Evolutionary conservation across 140 eudicot species (phyloP).

Genomic region (Oenanthe javanica): DNA sequence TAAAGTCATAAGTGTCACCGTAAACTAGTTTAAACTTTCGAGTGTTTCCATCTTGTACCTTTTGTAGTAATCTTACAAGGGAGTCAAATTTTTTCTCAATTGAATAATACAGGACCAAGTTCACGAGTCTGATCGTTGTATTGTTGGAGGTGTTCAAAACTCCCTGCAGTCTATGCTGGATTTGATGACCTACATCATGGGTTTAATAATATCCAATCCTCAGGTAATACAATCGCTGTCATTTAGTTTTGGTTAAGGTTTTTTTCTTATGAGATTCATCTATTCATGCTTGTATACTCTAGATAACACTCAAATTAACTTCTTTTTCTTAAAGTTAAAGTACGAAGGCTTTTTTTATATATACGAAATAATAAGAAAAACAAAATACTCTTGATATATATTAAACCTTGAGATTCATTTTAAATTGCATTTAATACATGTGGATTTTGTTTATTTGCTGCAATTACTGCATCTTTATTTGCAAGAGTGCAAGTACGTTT

Average conservation of each 20-base stretch:
- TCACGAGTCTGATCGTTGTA: slow-evolving; percentile 62
- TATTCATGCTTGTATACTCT: not conserved
- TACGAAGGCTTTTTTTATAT: not conserved
- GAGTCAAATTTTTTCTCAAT: not conserved
- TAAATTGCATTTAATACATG: not conserved
- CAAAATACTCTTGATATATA: too few species aligned
- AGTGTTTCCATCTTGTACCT: not conserved
- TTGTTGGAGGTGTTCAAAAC: slow-evolving; percentile 97
- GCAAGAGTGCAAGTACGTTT: not conserved
- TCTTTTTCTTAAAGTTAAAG: not conserved
- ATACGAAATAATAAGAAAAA: too few species aligned
- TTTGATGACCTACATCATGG: slow-evolving; percentile 83
- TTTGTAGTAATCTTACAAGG: not conserved
- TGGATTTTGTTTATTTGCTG: too few species aligned
- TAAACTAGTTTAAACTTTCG: not conserved
- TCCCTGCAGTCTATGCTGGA: slow-evolving; percentile 81
- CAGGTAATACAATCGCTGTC: slow-evolving; percentile 32
- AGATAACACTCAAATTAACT: not conserved
- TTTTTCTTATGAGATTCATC: not conserved
- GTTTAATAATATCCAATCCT: slow-evolving; percentile 77
- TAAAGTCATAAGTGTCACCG: not conserved
- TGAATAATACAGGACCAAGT: slow-evolving; percentile 56
- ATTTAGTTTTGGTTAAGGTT: not conserved
- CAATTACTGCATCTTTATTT: too few species aligned
- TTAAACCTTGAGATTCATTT: not conserved